Base-by-base conservation (phyloP, 495 filamentous ascomycete species). In the Lichina pygmaea region DNA sequence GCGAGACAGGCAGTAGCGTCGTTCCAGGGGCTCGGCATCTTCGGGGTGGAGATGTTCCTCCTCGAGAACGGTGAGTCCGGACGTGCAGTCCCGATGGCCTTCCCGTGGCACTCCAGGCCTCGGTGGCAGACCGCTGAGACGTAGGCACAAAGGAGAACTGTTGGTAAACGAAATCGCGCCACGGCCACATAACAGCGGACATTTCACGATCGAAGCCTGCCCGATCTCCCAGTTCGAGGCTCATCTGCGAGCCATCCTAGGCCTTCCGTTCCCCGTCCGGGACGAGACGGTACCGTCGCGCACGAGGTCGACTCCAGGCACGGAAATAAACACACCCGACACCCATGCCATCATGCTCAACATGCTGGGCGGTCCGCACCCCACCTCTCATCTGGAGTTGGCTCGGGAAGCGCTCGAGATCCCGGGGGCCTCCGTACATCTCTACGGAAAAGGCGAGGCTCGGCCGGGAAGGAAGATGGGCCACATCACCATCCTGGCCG, bases 11-110 rank as follows among this genome's bases (percentile, higher is more conserved):
- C 86, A 15, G 72, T 94, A 44, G 69, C 68, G 40, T 73, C 70
- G 8, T 77, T 97, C 49, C 73, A 75, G 62, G 89, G 89, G 43
- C 78, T 86, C 51, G 89, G 89, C 48, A 78, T 92, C 33, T 97
- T 94, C 59, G 89, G 86, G 0, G 86, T 95, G 0, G 89, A 97
- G 60, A 81, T 95, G 77, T 97, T 95, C 59, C 64, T 94, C 7
- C 69, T 91, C n/a, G 62, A 76, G 41, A 73, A 91, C 54, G 72
- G 70, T 64, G 50, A 70, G 62, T 63, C 3, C 6, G 9, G 40
- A 34, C 12, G 24, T 24, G 24, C 24, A 6, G 34, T 45, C 31
- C 30, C 10, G 24, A 11, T 31, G 15, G 38, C 44, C 30, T n/a
- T 33, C 5, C 33, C 10, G 2, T 43, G 41, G 17, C 1, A 6